Evolutionary conservation across 176 grass and related monocot species (phyloP).

Genomic region (Oryza punctata): DNA sequence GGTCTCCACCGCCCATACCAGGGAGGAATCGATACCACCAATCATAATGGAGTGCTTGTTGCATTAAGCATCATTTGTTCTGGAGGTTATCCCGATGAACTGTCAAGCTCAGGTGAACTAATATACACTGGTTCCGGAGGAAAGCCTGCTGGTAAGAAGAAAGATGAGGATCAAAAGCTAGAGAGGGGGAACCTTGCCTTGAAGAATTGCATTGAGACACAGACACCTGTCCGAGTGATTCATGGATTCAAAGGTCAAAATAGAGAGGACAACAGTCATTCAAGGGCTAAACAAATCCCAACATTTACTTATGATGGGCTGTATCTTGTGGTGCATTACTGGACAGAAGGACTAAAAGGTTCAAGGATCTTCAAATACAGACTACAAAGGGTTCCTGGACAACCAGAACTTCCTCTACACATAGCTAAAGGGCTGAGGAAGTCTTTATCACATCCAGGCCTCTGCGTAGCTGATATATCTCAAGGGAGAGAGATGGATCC

Average conservation of each 20-base stretch:
- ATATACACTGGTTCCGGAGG: conserved; percentile 84
- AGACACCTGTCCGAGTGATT: conserved; percentile 74
- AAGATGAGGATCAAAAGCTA: conserved; percentile 68
- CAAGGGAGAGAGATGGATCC: conserved; percentile 51
- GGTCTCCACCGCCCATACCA: conserved; percentile 67
- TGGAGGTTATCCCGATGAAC: conserved; percentile 69
- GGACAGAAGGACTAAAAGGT: conserved; percentile 36
- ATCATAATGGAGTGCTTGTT: conserved; percentile 38
- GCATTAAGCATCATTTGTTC: conserved; percentile 80
- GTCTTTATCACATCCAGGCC: conserved; percentile 40
- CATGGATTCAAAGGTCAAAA: conserved; percentile 54
- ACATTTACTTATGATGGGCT: conserved; percentile 75
- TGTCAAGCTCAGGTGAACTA: conserved; percentile 65
- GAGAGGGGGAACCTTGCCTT: conserved; percentile 67
- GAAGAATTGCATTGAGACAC: conserved; percentile 61
- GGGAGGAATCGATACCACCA: conserved; percentile 61
- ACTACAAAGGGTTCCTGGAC: conserved; percentile 55
- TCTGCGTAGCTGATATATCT: conserved; percentile 63
- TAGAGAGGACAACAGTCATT: conserved; percentile 29
- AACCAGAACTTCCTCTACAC: conserved; percentile 64
- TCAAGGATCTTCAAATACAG: conserved; percentile 58
- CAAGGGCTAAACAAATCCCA: conserved; percentile 42
- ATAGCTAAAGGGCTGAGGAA: conserved; percentile 47
- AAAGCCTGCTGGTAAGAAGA: conserved; percentile 52
- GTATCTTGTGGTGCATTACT: conserved; percentile 58